Base-by-base conservation (phyloP, 768 basidiomycete genomes). In the Ephemerocybe angulata region DNA sequence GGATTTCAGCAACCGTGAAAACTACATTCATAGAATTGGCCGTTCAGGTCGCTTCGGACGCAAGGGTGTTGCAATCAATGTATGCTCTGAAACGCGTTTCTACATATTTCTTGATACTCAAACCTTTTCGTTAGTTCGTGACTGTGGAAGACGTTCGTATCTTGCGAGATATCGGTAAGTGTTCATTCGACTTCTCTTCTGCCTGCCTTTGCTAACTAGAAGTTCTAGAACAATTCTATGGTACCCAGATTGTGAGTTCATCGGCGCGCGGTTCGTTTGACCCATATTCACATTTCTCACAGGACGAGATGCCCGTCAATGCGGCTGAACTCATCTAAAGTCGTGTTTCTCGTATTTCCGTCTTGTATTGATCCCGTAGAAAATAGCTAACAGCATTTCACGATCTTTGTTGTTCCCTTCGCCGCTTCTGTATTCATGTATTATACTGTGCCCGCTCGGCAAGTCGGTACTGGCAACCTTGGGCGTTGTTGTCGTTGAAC, bases 241-340 rank as follows among this genome's bases (percentile, higher is more conserved):
- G 89, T 72, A 94, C 92, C 58, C 92, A 93, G 67, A 93, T 94
- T 65, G 91, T 92, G 70, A 70, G 82, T 63, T 15, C n/a, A 65
- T 52, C 44, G 37, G 28, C 60, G 48, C n/a, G 43, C 52, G 51
- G 37, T 55, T 55, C 52, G 53, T 28, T 47, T 44, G 47, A 48
- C 19, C 21, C 24, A 28, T 55, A 58, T 63, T 74, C 58, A 69
- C 52, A 30, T 48, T 53, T 21, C 50, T 55, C 60, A 62, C 60
- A 97, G 88, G 94, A 97, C 65, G 96, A 98, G 80, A 98, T 98
- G 95, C 95, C 92, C 5, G 90, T 97, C 57, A 97, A 98, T 70
- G 95, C 96, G 55, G 95, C 95, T 43, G 95, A 98, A 71, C 85
- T 97, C 57, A 96, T 98, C 65, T 97, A 81, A 80, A 50, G 53